Evolutionary conservation across 768 basidiomycete genomes (phyloP).

Genomic region (Kwoniella mangroviensis): DNA sequence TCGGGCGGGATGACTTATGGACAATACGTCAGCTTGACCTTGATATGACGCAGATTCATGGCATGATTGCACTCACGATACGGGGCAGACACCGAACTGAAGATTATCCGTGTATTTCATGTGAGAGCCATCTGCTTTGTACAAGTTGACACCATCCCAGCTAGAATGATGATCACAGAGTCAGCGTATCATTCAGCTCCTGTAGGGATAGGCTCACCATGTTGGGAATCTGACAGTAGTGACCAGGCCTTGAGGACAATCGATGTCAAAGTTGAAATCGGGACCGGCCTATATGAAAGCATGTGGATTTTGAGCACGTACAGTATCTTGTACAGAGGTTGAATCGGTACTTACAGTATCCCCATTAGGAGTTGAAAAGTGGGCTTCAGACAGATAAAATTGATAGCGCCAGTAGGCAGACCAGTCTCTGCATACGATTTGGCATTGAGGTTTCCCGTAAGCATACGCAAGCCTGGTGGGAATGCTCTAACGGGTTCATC

Average conservation of each 20-base stretch:
- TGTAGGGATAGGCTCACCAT: conserved; percentile 19
- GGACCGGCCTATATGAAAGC: conserved; percentile 10
- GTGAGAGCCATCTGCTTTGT: conserved; percentile 39
- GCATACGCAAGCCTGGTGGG: conserved; percentile 39
- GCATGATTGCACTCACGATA: conserved; percentile 21
- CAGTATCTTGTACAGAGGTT: neutral
- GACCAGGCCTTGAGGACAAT: conserved; percentile 33
- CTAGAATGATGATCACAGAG: neutral
- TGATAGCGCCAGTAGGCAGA: conserved; percentile 11
- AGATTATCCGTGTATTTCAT: conserved; percentile 28
- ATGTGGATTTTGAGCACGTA: too few species aligned
- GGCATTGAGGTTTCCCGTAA: conserved; percentile 22
- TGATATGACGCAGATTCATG: neutral
- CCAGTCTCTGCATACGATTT: conserved; percentile 12
- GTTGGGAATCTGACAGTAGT: conserved; percentile 30
- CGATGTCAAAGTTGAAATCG: conserved; percentile 26
- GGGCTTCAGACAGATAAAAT: conserved; percentile 30
- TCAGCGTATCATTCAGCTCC: neutral
- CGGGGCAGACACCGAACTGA: conserved; percentile 36
- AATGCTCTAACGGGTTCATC: conserved; percentile 31
- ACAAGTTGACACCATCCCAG: conserved; percentile 45
- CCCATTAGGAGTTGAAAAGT: conserved; percentile 22
- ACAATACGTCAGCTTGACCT: neutral
- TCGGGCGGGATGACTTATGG: conserved; percentile 39
- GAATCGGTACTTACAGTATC: conserved; percentile 40